A percentile compares a stretch with the other conserved stretches of the same genome.
These are phyloP conservation scores for Thelonectria olida DNA, from an alignment of 2,329 filamentous ascomycete genomes.

Conservation along the genomic window DNA sequence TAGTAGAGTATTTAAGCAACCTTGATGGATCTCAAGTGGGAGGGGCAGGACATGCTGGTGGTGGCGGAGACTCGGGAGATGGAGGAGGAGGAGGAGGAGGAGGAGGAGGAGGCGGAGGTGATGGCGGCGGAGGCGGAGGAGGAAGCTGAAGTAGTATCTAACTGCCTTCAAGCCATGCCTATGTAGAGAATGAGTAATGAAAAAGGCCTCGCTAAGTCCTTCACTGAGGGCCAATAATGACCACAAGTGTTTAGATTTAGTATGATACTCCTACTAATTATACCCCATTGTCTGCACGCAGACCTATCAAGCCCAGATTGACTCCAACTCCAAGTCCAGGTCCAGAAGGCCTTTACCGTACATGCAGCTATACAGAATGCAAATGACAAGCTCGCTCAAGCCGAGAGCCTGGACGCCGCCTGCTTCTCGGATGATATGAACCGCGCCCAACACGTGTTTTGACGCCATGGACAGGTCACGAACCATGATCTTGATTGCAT, in stretches of 20 bases:
- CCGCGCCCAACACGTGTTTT: conserved; percentile 14
- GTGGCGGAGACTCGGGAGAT: neutral
- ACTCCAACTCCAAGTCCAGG: neutral
- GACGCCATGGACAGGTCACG: conserved; percentile 18
- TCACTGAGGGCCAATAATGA: too few relatives aligned
- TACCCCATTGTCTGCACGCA: too few relatives aligned
- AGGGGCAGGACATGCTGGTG: neutral
- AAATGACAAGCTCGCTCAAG: conserved; percentile 12
- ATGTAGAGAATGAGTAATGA: too few relatives aligned
- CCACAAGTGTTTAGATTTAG: too few relatives aligned
- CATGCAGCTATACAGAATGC: conserved; percentile 14
- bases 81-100: neutral
- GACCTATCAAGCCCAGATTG: neutral
- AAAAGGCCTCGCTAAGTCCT: too few relatives aligned
- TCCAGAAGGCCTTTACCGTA: conserved; percentile 12
- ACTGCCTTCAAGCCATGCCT: too few relatives aligned
- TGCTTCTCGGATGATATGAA: conserved; percentile 7
- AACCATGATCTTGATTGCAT: conserved; percentile 11
- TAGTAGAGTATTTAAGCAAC: neutral
- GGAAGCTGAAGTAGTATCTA: too few relatives aligned
- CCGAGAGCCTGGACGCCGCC: conserved; percentile 15
- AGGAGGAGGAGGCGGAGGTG: neutral
- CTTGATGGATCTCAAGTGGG: neutral
- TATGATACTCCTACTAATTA: too few relatives aligned
- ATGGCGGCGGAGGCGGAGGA: neutral